phyloP scores from a whole-genome alignment of 345 rosid species.

The Sisymbrium altissimum region DNA sequence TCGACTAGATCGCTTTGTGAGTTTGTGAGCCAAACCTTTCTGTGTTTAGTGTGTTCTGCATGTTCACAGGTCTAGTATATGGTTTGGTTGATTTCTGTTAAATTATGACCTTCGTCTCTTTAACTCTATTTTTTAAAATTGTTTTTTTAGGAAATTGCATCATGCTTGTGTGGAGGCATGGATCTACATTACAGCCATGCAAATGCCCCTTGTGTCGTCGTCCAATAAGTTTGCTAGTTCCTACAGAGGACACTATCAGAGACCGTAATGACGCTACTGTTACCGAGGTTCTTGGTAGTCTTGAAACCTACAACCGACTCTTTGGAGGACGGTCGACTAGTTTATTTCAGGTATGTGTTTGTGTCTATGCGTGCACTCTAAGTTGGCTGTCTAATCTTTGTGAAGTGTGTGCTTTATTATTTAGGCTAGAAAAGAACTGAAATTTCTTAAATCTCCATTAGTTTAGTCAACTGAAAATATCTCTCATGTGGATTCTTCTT shows the following conservation, averaged over 20 bases:
- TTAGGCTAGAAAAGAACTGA: not conserved
- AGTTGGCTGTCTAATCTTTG: not conserved
- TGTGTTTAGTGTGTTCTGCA: no score
- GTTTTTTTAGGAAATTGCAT: slow-evolving; percentile 62
- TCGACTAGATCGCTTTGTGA: no score
- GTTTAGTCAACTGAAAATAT: not conserved
- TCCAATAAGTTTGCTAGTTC: slow-evolving; percentile 72
- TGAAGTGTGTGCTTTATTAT: not conserved
- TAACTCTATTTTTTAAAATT: no score
- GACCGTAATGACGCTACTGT: slow-evolving; percentile 43
- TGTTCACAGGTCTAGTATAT: no score
- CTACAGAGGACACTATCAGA: slow-evolving; percentile 53
- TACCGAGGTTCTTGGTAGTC: slow-evolving; percentile 46
- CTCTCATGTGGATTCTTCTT: not conserved
- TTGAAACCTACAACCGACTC: slow-evolving; percentile 69
- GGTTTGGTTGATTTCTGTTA: no score
- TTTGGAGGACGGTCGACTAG: slow-evolving; percentile 55
- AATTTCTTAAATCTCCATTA: no score
- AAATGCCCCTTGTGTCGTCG: slow-evolving; percentile 93
- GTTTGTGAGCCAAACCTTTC: no score
- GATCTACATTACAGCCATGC: slow-evolving; percentile 64
- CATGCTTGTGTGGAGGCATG: slow-evolving; percentile 82
- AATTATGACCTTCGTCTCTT: no score
- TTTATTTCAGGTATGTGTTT: slow-evolving; percentile 55
- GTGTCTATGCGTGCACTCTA: not conserved